Base-by-base conservation (phyloP, 148 eudicot genomes). In the Drosera capensis region DNA sequence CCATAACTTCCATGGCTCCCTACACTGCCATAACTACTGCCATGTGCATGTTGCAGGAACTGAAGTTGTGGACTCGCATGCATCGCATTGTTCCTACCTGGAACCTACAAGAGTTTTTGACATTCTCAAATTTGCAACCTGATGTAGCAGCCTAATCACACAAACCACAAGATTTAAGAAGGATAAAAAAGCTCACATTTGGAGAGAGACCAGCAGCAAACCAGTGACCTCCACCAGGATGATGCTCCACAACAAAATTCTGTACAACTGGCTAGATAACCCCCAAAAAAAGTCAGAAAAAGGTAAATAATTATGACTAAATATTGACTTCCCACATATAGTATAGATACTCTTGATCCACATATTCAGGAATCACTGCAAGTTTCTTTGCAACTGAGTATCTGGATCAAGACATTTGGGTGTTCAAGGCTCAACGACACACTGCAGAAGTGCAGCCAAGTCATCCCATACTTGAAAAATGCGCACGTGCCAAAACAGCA, bases 191-290 rank as follows among this genome's bases (percentile, higher is more conserved):
- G 45, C 95, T 85, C 55, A 92, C 99, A 66, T 92, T 85, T 54
- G 95, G 95, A 64, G 99, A 92, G 51, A 92, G 94, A 47, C 99
- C 95, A 40, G 99, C 95, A 50, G 94, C 88, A 66, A 92, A 85
- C 99, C 99, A 92, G 63, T 85, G 87, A 50, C 99, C 99, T 59
- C 94, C 99, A 54, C 94, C 94, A 21, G 99, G 99, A 66, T 92
- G 80, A 64, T 85, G 99, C 62, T 85, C 86, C 56, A 92, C 95
- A 74, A 65, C 85, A 49, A 74, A 64, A 35, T 74, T 92, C 40
- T 76, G 95, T 46, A 75, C 56, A 53, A 81, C 94, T 13, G 75
- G 80, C 99, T 92, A 20, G 52, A 40, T 6, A n/a, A 43, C 8
- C 5, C 5, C 3, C 18, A 7, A 41, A 22, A 52, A 39, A 28